These are phyloP conservation scores for Spinacia oleracea DNA, from an alignment of 179 eudicot species.

Conservation along the genomic window DNA sequence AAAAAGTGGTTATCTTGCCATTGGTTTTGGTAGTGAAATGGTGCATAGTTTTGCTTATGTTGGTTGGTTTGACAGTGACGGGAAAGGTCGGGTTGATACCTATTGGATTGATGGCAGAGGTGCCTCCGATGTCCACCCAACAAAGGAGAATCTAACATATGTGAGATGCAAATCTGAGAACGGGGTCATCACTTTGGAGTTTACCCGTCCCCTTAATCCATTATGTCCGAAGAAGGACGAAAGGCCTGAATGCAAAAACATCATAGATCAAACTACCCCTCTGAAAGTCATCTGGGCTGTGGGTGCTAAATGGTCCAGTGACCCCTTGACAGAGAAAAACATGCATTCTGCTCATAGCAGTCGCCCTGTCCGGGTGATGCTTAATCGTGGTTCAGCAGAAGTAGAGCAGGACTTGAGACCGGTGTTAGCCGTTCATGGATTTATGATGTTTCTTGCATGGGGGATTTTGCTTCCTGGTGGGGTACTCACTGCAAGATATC, in stretches of 20 bases:
- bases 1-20: slow-evolving; percentile 89
- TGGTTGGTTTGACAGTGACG: slow-evolving; percentile 84
- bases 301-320: slow-evolving; percentile 89
- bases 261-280: slow-evolving; percentile 82
- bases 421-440: slow-evolving; percentile 68
- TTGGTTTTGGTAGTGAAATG: slow-evolving; percentile 88
- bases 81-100: slow-evolving; percentile 67
- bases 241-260: slow-evolving; percentile 80
- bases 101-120: slow-evolving; percentile 84
- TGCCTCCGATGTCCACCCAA: slow-evolving; percentile 63
- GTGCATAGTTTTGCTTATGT: slow-evolving; percentile 86
- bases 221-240: slow-evolving; percentile 48
- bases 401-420: slow-evolving; percentile 90
- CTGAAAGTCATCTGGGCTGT: slow-evolving; percentile 89
- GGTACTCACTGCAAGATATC: slow-evolving; percentile 72
- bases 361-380: slow-evolving; percentile 70
- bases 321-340: slow-evolving; percentile 63
- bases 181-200: slow-evolving; percentile 87
- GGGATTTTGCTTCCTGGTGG: slow-evolving; percentile 91
- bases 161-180: slow-evolving; percentile 91
- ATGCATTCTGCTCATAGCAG: slow-evolving; percentile 88
- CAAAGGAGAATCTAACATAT: slow-evolving; percentile 81
- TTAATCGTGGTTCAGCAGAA: slow-evolving; percentile 86
- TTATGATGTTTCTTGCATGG: slow-evolving; percentile 58
- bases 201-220: slow-evolving; percentile 85